These are phyloP conservation scores for Glebionis coronaria DNA, from an alignment of 129 eudicot genomes.

Conservation along the genomic window DNA sequence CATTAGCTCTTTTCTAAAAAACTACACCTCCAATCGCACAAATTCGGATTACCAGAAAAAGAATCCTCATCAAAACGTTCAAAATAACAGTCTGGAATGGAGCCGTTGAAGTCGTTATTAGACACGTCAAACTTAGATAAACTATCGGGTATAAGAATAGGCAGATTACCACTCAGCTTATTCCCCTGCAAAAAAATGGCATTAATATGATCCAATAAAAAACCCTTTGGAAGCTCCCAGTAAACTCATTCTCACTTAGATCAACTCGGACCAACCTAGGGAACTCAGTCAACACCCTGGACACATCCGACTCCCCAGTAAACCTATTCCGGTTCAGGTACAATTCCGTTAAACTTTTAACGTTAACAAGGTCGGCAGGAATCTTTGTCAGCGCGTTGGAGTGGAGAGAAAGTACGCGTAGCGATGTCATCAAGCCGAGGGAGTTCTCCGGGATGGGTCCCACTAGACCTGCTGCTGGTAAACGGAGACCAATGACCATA, in stretches of 20 bases:
- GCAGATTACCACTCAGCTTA: conserved; percentile 49
- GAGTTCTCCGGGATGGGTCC: conserved; percentile 65
- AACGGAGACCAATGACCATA: conserved; percentile 51
- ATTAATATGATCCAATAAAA: conserved; percentile 50
- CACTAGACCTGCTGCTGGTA: conserved; percentile 71
- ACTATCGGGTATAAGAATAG: conserved; percentile 42
- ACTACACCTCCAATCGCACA: no score
- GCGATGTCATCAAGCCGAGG: conserved; percentile 50
- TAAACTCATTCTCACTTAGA: no score
- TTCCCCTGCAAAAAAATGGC: conserved; percentile 56
- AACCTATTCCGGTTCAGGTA: conserved; percentile 56
- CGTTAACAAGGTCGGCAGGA: conserved; percentile 52
- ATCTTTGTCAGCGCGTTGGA: conserved; percentile 63
- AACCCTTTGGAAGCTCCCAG: conserved; percentile 62
- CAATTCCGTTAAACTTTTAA: conserved; percentile 44
- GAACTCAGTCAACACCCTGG: conserved; percentile 39
- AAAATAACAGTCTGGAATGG: conserved; percentile 55
- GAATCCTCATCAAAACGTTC: conserved; percentile 51
- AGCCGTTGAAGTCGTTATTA: conserved; percentile 62
- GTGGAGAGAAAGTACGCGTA: conserved; percentile 69
- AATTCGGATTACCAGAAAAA: conserved; percentile 59
- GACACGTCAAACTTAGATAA: conserved; percentile 53
- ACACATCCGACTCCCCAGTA: conserved; percentile 68
- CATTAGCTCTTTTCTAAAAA: no score
- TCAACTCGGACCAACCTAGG: conserved; percentile 56